Evolutionary conservation across 208 protist species (phyloP).

Genomic region (Acanthamoeba triangularis): DNA sequence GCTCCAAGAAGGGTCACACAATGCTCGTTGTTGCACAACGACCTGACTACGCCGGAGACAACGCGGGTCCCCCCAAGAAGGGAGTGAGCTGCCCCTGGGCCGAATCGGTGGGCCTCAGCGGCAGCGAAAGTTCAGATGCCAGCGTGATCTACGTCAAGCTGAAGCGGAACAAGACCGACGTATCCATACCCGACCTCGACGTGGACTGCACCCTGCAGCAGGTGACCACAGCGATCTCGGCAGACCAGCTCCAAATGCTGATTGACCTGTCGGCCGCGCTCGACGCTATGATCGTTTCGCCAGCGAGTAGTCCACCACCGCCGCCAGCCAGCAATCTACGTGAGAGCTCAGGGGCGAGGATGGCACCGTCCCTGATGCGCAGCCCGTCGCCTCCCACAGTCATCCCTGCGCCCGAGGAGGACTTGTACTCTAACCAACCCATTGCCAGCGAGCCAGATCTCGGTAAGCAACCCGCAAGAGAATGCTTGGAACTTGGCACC

Average conservation of each 20-base stretch:
- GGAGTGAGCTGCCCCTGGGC: neutral
- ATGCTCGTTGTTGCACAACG: slow-evolving; percentile 19
- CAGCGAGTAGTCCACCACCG: neutral
- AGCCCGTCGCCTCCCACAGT: neutral
- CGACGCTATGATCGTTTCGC: slow-evolving; percentile 30
- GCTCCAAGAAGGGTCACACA: slow-evolving; percentile 35
- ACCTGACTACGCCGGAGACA: neutral
- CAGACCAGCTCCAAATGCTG: slow-evolving; percentile 63
- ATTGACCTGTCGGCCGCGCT: slow-evolving; percentile 47
- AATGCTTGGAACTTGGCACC: neutral
- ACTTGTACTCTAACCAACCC: slow-evolving; percentile 40
- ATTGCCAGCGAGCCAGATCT: neutral
- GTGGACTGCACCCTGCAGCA: slow-evolving; percentile 70
- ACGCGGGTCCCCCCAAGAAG: neutral
- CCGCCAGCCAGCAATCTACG: neutral
- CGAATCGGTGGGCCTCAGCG: neutral
- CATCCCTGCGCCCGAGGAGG: neutral
- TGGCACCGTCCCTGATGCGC: neutral
- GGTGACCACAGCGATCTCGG: slow-evolving; percentile 10
- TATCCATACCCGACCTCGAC: slow-evolving; percentile 70
- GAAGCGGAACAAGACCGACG: slow-evolving; percentile 55
- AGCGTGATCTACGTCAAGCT: slow-evolving; percentile 69
- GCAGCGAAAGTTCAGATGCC: neutral
- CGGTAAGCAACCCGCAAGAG: neutral
- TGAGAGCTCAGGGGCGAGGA: slow-evolving; percentile 26